Conservation (phyloP, 1,284 basidiomycete genomes). For the Ceratobasidium sp. region DNA sequence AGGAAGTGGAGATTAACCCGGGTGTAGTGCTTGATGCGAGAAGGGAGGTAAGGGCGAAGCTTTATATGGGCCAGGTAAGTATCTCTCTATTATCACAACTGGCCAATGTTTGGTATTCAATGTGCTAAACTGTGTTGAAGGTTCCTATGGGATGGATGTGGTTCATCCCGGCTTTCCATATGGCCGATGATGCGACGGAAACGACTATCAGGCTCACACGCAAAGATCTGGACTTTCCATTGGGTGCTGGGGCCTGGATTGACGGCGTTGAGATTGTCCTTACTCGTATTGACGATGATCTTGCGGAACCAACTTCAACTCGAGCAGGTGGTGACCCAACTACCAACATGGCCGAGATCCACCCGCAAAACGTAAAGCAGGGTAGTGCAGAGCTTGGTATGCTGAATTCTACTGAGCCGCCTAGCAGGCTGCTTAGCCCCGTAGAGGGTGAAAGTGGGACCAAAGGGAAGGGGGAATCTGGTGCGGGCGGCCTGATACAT, state of each 20-base stretch:
- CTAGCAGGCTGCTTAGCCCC: conserved; percentile 27
- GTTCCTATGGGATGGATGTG: conserved; percentile 85
- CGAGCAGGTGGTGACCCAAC: conserved; percentile 7
- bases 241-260: conserved; percentile 76
- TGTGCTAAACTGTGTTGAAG: conserved; percentile 55
- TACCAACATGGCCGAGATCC: neutral
- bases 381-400: neutral
- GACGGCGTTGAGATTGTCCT: conserved; percentile 70
- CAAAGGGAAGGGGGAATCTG: conserved; percentile 30
- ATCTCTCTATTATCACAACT: neutral
- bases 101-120: neutral
- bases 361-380: neutral
- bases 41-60: conserved; percentile 81
- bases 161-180: conserved; percentile 86
- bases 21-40: conserved; percentile 74
- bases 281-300: conserved; percentile 26
- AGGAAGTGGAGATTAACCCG: conserved; percentile 47
- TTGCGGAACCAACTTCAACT: conserved; percentile 35
- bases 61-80: conserved; percentile 79
- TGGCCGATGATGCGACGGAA: conserved; percentile 60
- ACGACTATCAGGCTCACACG: conserved; percentile 61
- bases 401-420: neutral
- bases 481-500: conserved; percentile 28
- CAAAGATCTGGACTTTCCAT: conserved; percentile 80
- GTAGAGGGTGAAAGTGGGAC: neutral